Conservation (phyloP, 202 grass and related monocot species). For the Setaria italica region DNA sequence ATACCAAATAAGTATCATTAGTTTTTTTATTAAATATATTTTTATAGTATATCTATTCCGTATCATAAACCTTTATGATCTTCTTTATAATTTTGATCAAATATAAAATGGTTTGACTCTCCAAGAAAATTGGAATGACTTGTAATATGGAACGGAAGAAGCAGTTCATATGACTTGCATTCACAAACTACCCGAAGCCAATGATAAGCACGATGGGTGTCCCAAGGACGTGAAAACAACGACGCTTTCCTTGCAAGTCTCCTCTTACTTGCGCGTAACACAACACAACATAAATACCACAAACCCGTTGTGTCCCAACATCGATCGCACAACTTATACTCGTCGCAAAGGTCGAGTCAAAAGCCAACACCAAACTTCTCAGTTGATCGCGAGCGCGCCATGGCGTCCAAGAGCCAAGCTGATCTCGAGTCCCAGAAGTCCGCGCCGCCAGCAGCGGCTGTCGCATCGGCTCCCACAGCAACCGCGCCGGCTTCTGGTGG, state of each 20-base stretch:
- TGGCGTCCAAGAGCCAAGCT: slow-evolving; percentile 29
- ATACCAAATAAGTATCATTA: too few relatives aligned
- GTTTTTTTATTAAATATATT: too few relatives aligned
- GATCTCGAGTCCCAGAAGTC: slow-evolving; percentile 33
- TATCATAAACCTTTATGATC: too few relatives aligned
- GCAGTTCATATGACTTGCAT: neutral
- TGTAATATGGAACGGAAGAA: too few relatives aligned
- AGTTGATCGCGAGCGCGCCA: neutral
- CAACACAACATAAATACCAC: neutral
- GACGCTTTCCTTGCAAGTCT: slow-evolving; percentile 33
- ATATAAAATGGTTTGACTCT: too few relatives aligned
- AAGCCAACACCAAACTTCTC: neutral
- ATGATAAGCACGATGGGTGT: neutral
- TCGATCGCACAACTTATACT: neutral
- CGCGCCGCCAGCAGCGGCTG: neutral
- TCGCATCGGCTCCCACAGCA: neutral
- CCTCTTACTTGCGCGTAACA: neutral
- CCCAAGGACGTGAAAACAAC: neutral
- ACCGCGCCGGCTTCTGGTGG: neutral
- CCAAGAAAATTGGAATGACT: too few relatives aligned
- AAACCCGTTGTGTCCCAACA: neutral
- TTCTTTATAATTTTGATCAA: too few relatives aligned
- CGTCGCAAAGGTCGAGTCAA: neutral
- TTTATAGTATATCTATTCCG: too few relatives aligned
- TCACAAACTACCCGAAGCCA: neutral